phyloP scores from a whole-genome alignment of 179 eudicot species.

The Spergularia azorica region DNA sequence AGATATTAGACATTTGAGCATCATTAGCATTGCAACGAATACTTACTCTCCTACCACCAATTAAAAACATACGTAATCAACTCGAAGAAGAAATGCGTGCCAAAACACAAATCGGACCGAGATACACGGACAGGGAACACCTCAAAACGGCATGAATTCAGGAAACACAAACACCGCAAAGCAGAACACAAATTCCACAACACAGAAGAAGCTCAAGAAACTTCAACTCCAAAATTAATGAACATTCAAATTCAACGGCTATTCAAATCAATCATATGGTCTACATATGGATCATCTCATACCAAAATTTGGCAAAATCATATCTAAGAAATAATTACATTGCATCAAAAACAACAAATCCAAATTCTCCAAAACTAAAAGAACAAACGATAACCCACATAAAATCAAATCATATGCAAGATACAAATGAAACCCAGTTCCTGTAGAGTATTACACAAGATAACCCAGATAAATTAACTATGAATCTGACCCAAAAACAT shows the following conservation, averaged over 20 bases:
- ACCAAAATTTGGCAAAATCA: too few relatives aligned
- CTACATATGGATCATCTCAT: not conserved
- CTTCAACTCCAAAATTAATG: not conserved
- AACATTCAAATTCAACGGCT: not conserved
- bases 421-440: not conserved
- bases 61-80: not conserved
- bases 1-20: not conserved
- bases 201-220: not conserved
- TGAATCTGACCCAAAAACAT: not conserved
- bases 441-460: not conserved
- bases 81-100: not conserved
- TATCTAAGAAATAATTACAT: not conserved
- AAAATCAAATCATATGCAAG: not conserved
- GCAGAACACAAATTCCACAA: not conserved
- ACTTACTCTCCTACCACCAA: not conserved
- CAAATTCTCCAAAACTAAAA: too few relatives aligned
- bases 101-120: not conserved
- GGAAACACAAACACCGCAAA: not conserved
- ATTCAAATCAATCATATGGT: not conserved
- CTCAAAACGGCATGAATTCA: not conserved
- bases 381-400: not conserved
- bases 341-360: not conserved
- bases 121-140: not conserved
- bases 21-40: not conserved
- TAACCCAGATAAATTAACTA: not conserved